Conservation (phyloP, 768 basidiomycete species). For the Exidia glandulosa region DNA sequence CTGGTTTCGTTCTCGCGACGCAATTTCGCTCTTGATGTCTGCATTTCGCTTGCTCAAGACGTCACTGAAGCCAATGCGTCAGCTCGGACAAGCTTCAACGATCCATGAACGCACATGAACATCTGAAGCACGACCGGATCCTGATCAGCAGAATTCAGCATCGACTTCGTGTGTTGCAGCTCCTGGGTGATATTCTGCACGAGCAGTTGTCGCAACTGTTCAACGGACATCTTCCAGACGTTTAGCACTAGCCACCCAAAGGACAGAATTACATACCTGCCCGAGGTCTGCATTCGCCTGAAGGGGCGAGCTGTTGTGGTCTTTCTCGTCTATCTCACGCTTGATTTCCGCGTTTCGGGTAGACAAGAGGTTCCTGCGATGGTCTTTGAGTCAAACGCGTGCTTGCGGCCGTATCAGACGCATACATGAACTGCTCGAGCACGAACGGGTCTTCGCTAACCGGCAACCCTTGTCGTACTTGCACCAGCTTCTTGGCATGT, state of each 20-base stretch:
- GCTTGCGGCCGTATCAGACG: too few species aligned
- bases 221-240: neutral
- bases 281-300: neutral
- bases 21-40: constrained; percentile 27
- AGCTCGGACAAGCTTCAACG: neutral
- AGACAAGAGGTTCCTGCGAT: neutral
- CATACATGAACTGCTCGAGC: neutral
- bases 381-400: neutral
- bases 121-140: constrained; percentile 34
- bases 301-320: neutral
- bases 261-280: neutral
- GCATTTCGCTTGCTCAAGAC: constrained; percentile 26
- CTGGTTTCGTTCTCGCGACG: neutral
- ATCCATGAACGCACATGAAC: constrained; percentile 28
- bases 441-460: neutral
- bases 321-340: neutral
- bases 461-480: neutral
- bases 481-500: neutral
- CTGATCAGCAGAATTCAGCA: neutral
- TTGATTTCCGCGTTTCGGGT: neutral
- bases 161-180: neutral
- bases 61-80: constrained; percentile 18
- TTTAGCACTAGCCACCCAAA: neutral
- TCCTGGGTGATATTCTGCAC: neutral
- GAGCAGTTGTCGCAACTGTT: neutral